Evolutionary conservation across 176 grass and related monocot genomes (phyloP), one percentile per base, ranked within the genome.

Genomic region (Phragmites australis): DNA sequence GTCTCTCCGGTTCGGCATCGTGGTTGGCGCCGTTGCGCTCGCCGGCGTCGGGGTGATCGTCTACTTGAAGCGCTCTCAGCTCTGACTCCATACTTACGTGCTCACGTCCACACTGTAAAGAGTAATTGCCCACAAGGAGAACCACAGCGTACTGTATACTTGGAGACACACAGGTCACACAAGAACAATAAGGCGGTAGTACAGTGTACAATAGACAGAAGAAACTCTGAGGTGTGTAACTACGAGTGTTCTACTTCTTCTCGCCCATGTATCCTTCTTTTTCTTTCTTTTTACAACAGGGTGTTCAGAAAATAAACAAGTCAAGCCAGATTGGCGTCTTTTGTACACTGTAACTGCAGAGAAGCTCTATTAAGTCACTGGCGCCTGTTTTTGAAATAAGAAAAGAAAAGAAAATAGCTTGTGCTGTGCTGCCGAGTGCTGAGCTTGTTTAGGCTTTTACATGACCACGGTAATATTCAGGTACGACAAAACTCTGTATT

Each of bases 61-160:
- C 50, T 92, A 81, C 72, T 82, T 94, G 76, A 94, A 86, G 82
- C 76, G 90, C 68, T 90, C 85, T 0, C 26, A 65, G n/a, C 65
- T 64, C 7, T 87, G 23, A 76, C 9, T 80, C n/a, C 53, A 59
- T 23, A 50, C 15, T 13, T 12, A 13, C 7, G 26, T 44, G 40
- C 25, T 9, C 13, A 50, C 1, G n/a, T 29, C 0, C 15, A 76
- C 32, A 77, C 7, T 77, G 63, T 31, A 25, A 16, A 68, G 41
- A 68, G 30, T 63, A 27, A 18, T 19, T 82, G 8, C 2, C 5
- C 30, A 18, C 46, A 67, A 22, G 23, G 29, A 19, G 56, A 29
- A 64, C 32, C 40, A 47, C 1, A 60, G 6, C 14, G 8, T 49
- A 19, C 13, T 52, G 57, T 52, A 7, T 29, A 54, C 17, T n/a